These are phyloP conservation scores for Komagataella populi DNA, from an alignment of 805 yeast genomes.

Conservation along the genomic window DNA sequence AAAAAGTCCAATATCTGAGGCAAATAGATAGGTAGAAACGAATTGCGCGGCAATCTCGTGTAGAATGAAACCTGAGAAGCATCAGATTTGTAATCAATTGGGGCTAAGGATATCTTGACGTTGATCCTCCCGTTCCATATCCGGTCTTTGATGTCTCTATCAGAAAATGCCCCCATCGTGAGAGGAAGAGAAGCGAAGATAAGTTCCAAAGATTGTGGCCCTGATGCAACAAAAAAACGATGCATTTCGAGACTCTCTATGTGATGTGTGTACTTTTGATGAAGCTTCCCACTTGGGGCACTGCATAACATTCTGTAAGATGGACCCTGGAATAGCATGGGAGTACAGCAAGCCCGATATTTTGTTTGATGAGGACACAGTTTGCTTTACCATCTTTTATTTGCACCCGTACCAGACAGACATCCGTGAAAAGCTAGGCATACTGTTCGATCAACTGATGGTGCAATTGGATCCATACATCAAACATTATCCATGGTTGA, in stretches of 20 bases:
- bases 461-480: slow-evolving; percentile 21
- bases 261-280: not conserved
- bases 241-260: not conserved
- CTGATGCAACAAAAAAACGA: not conserved
- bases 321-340: not conserved
- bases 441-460: slow-evolving; percentile 9
- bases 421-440: slow-evolving; percentile 4
- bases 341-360: not conserved
- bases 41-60: slow-evolving; percentile 24
- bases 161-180: not conserved
- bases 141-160: slow-evolving; percentile 1
- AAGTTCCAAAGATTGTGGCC: not conserved
- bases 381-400: slow-evolving; percentile 11
- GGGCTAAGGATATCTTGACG: slow-evolving; percentile 20
- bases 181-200: not conserved
- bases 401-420: slow-evolving; percentile 16
- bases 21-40: slow-evolving; percentile 35
- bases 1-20: slow-evolving; percentile 24
- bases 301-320: not conserved
- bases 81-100: slow-evolving; percentile 10
- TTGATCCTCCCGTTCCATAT: slow-evolving; percentile 46
- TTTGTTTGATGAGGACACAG: not conserved
- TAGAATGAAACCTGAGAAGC: slow-evolving; percentile 8
- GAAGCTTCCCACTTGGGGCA: not conserved
- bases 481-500: slow-evolving; percentile 27